Conservation (phyloP, 2,329 filamentous ascomycete genomes). For the Colletotrichum sp. region DNA sequence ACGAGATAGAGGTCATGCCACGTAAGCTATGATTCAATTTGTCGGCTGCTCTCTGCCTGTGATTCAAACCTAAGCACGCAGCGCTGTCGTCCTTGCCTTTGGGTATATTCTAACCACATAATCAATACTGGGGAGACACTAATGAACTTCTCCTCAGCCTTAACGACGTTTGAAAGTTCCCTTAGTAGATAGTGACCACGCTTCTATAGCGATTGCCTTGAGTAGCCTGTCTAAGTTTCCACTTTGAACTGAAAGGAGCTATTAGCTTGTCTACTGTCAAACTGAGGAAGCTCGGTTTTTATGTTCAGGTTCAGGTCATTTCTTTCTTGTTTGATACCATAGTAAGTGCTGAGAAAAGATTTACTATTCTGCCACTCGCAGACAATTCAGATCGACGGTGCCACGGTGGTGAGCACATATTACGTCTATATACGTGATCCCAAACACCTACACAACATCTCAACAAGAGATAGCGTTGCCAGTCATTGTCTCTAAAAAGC, state of each 20-base stretch:
- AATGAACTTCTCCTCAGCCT: accelerated
- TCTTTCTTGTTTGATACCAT: accelerated
- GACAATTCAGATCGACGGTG: not conserved
- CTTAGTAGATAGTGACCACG: too few relatives aligned
- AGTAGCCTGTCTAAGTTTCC: too few relatives aligned
- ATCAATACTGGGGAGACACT: accelerated
- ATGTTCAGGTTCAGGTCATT: not conserved
- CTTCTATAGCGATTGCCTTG: too few relatives aligned
- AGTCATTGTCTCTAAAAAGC: accelerated
- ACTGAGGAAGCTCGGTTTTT: not conserved
- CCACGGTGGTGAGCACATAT: too few relatives aligned
- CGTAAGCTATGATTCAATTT: accelerated
- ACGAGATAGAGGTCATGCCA: not conserved
- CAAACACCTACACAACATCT: too few relatives aligned
- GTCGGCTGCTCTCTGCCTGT: not conserved
- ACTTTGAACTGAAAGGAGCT: too few relatives aligned
- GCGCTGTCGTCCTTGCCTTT: not conserved
- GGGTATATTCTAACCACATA: not conserved
- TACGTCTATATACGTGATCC: too few relatives aligned
- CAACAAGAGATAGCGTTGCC: too few relatives aligned
- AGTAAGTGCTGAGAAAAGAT: not conserved
- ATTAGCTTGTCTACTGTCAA: too few relatives aligned
- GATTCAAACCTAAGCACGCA: too few relatives aligned
- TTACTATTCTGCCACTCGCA: accelerated
- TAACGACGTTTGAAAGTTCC: accelerated